Evolutionary conservation across 2,329 filamentous ascomycete species (phyloP), one percentile per base, ranked within the genome.

Genomic region (Pseudogymnoascus sp.): DNA sequence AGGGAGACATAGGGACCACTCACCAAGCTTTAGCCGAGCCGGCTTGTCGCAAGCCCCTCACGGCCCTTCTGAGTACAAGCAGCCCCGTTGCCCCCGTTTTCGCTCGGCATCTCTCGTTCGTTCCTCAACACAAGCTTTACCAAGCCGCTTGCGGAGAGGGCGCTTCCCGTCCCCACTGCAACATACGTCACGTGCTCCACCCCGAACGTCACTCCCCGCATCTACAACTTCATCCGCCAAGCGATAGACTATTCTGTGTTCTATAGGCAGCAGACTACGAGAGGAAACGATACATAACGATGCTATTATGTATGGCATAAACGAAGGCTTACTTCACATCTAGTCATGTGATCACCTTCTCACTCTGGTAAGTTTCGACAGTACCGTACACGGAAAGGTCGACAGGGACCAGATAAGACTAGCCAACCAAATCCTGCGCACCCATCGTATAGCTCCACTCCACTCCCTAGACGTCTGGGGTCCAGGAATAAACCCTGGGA

Each of bases 1-100:
- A 37, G 14, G 34, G 34, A n/a, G 11, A 37, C 12, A 12, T 32
- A 41, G 41, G 41, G 22, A 47, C 25, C 25, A 30, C 28, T 32
- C 47, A 32, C 32, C 47, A 54, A 54, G 47, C 47, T 32, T 54
- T 54, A 32, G 47, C 47, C 47, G 25, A 54, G 47, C 25, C 47
- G 47, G 47, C n/a, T 54, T 30, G 25, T 30, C 16, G 25, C 2
- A 18, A 14, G 43, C 41, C 39, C 9, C 9, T 11, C 39, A 43
- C 11, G 20, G 41, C 41, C 43, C 43, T 30, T 50, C 16, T 32
- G 9, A 4, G 1, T 11, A 32, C 30, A 32, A 32, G 7, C 9
- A 32, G 9, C 7, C 30, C 9, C 30, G 30, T 32, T 32, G 6
- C 6, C n/a, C 25, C 47, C 28, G 47, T 32, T 25, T 54, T 32